Conservation (phyloP, 1,284 basidiomycete species). For the Ustilago trichophora region DNA sequence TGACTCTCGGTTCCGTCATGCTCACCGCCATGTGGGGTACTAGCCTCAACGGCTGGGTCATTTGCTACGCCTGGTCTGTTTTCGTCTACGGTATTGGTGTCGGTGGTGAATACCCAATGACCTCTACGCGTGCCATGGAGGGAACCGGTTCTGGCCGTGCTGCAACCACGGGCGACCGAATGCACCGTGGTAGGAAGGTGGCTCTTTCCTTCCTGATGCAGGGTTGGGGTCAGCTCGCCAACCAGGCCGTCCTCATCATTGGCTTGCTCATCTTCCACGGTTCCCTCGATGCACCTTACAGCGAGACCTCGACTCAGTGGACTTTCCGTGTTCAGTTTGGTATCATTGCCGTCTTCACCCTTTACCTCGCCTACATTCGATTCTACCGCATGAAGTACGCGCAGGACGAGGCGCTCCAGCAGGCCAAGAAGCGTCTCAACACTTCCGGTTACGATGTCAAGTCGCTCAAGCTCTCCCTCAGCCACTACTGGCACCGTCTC, state of each 20-base stretch:
- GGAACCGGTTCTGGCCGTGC: constrained; percentile 66
- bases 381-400: constrained; percentile 69
- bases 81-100: constrained; percentile 70
- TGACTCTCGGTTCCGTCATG: constrained; percentile 70
- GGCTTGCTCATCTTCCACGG: constrained; percentile 71
- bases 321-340: constrained; percentile 72
- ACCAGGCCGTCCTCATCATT: constrained; percentile 70
- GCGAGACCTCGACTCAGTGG: constrained; percentile 69
- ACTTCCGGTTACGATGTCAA: constrained; percentile 70
- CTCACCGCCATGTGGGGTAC: constrained; percentile 71
- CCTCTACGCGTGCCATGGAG: constrained; percentile 71
- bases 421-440: constrained; percentile 69
- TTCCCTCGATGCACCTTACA: constrained; percentile 67
- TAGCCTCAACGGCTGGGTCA: constrained; percentile 71
- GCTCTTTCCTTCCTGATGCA: constrained; percentile 71
- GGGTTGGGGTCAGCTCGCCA: constrained; percentile 71
- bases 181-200: constrained; percentile 71
- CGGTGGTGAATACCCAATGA: constrained; percentile 72
- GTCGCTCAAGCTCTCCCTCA: constrained; percentile 69
- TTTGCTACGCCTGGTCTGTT: constrained; percentile 69
- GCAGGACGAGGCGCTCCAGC: constrained; percentile 65
- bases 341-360: constrained; percentile 70
- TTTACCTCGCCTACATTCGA: constrained; percentile 71
- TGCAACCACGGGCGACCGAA: constrained; percentile 69
- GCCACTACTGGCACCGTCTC: constrained; percentile 71